phyloP scores from a whole-genome alignment of 2,329 filamentous ascomycete genomes.

The Cladosporium austrohemisphaericum region DNA sequence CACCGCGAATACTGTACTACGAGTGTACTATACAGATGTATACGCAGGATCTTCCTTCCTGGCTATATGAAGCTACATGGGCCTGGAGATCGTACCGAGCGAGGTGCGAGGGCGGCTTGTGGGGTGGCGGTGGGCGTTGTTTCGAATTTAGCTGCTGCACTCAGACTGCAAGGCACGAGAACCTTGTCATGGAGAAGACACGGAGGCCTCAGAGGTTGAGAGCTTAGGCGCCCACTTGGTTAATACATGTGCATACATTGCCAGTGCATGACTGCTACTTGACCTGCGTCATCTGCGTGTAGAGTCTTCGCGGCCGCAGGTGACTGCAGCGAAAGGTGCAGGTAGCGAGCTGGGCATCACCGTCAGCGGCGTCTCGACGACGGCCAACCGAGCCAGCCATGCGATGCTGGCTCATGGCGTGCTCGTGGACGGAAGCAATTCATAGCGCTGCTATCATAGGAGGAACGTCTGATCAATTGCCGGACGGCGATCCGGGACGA shows the following conservation, averaged over 20 bases:
- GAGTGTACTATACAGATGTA: too few species aligned
- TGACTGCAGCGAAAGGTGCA: background rate
- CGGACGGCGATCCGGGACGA: too few species aligned
- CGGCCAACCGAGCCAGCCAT: background rate
- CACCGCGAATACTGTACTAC: too few species aligned
- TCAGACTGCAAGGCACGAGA: constrained; percentile 8
- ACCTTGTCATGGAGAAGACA: background rate
- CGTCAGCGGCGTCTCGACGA: constrained; percentile 10
- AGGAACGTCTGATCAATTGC: too few species aligned
- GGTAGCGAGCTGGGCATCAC: background rate
- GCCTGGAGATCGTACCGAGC: constrained; percentile 5
- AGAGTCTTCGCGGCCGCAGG: background rate
- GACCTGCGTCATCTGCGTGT: constrained; percentile 11
- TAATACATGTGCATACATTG: background rate
- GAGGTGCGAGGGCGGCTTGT: too few species aligned
- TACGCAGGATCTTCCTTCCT: constrained; percentile 3
- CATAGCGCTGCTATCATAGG: too few species aligned
- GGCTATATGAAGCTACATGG: background rate
- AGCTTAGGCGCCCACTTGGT: background rate
- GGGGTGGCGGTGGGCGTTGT: background rate
- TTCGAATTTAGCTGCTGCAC: constrained; percentile 1
- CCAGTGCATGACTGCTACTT: constrained; percentile 2
- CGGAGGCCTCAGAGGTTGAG: background rate
- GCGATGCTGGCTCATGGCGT: background rate
- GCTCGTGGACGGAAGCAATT: background rate